A percentile compares a stretch with the other conserved stretches of the same genome.
These are phyloP conservation scores for Hyaloperonospora arabidopsidis DNA, from an alignment of 352 stramenopile genomes.

Conservation along the genomic window DNA sequence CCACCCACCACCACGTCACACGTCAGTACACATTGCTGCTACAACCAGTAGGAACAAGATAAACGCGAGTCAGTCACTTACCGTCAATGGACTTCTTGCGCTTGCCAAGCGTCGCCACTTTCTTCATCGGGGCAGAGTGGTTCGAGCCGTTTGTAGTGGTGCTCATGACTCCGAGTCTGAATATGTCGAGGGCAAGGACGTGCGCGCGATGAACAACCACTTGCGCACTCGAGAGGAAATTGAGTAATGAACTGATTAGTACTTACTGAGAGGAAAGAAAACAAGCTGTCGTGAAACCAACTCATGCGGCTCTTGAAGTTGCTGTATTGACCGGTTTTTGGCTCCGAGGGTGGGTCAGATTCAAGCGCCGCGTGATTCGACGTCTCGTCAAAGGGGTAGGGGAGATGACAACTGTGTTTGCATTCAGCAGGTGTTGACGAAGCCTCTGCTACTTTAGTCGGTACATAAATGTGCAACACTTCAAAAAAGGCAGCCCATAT, in stretches of 20 bases:
- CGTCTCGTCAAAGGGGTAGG: too few species aligned
- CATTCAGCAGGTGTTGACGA: too few species aligned
- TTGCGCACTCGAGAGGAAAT: conserved; percentile 33
- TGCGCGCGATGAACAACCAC: conserved; percentile 10
- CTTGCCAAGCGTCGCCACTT: conserved; percentile 80
- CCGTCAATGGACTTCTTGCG: conserved; percentile 85
- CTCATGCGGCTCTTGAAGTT: conserved; percentile 2
- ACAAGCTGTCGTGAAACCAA: conserved; percentile 5
- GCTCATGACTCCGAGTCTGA: conserved; percentile 7
- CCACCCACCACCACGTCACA: background rate
- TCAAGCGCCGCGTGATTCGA: too few species aligned
- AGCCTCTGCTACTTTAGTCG: too few species aligned
- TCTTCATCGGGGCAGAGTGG: conserved; percentile 55
- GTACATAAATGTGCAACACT: too few species aligned
- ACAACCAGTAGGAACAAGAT: background rate
- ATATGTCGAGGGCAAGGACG: conserved; percentile 1
- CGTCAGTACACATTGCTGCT: conserved; percentile 12
- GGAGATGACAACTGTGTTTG: too few species aligned
- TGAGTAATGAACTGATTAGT: conserved; percentile 24
- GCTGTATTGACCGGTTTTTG: background rate
- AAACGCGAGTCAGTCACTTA: conserved; percentile 15
- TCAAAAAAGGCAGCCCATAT: too few species aligned
- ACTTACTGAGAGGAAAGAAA: conserved; percentile 1
- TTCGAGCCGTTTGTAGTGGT: conserved; percentile 11
- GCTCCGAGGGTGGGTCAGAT: too few species aligned